Conservation (phyloP, 2,329 filamentous ascomycete genomes). For the Trichoderma sp. region DNA sequence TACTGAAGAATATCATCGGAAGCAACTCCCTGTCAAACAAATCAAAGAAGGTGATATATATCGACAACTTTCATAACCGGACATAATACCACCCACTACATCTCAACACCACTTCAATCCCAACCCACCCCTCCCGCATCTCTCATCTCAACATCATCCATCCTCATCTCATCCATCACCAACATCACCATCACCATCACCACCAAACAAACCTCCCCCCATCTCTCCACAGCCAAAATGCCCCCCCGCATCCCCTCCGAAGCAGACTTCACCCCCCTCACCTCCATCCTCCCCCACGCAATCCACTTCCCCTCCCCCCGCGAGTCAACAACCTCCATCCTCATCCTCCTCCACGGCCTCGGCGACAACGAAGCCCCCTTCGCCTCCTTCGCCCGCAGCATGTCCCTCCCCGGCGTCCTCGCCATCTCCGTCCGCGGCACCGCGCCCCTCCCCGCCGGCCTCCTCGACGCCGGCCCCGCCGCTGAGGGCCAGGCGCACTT, state of each 20-base stretch:
- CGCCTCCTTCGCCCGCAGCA: constrained; percentile 64
- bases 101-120: too few relatives aligned
- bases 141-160: not conserved
- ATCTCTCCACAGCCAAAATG: constrained; percentile 36
- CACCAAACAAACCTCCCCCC: not conserved
- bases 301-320: constrained; percentile 55
- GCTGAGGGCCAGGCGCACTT: constrained; percentile 40
- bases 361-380: constrained; percentile 75
- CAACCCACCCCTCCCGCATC: too few relatives aligned
- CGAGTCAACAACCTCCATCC: constrained; percentile 70
- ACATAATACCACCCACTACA: too few relatives aligned
- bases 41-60: too few relatives aligned
- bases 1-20: not conserved
- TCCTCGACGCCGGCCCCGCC: constrained; percentile 50
- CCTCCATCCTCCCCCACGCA: constrained; percentile 47
- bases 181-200: not conserved
- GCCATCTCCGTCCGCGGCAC: constrained; percentile 75
- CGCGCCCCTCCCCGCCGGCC: constrained; percentile 66
- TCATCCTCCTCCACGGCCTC: constrained; percentile 82
- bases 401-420: constrained; percentile 76
- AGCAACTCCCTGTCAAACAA: not conserved
- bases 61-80: too few relatives aligned
- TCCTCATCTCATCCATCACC: not conserved
- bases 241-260: constrained; percentile 54
- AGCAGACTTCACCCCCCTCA: constrained; percentile 52